phyloP scores from a whole-genome alignment of 192 early-diverging fungal species.

The Podochytrium sp. region DNA sequence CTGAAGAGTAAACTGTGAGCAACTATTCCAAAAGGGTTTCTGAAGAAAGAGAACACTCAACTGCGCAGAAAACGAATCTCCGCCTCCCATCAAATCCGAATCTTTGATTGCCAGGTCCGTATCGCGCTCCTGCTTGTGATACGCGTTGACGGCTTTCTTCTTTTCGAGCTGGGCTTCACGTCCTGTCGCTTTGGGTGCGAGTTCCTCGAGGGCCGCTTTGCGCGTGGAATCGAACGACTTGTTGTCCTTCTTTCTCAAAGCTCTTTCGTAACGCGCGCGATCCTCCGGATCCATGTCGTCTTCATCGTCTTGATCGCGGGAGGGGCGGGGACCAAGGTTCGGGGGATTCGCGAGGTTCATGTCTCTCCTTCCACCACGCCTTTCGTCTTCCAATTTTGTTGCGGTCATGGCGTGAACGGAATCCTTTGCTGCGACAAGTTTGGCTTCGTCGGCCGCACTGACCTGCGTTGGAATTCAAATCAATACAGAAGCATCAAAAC shows the following conservation, averaged over 20 bases:
- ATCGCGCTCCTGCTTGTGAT: slow-evolving; percentile 62
- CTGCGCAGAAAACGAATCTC: slow-evolving; percentile 40
- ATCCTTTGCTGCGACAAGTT: slow-evolving; percentile 60
- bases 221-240: slow-evolving; percentile 43
- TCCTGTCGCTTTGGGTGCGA: slow-evolving; percentile 68
- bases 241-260: slow-evolving; percentile 40
- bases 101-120: slow-evolving; percentile 68
- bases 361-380: neutral
- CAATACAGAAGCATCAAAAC: too few species aligned
- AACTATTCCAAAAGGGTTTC: neutral
- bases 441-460: slow-evolving; percentile 47
- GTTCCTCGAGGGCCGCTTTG: slow-evolving; percentile 62
- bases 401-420: slow-evolving; percentile 61
- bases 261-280: slow-evolving; percentile 38
- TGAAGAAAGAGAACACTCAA: slow-evolving; percentile 10
- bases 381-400: neutral
- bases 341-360: neutral
- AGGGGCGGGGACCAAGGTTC: slow-evolving; percentile 13
- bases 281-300: slow-evolving; percentile 52
- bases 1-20: slow-evolving; percentile 27
- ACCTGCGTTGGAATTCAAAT: too few species aligned
- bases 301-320: slow-evolving; percentile 33
- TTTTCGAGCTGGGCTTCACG: slow-evolving; percentile 71
- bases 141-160: slow-evolving; percentile 59
- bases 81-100: slow-evolving; percentile 60